Conservation (phyloP, 768 basidiomycete species). For the Tylopilus plumbeoviolaceoides region DNA sequence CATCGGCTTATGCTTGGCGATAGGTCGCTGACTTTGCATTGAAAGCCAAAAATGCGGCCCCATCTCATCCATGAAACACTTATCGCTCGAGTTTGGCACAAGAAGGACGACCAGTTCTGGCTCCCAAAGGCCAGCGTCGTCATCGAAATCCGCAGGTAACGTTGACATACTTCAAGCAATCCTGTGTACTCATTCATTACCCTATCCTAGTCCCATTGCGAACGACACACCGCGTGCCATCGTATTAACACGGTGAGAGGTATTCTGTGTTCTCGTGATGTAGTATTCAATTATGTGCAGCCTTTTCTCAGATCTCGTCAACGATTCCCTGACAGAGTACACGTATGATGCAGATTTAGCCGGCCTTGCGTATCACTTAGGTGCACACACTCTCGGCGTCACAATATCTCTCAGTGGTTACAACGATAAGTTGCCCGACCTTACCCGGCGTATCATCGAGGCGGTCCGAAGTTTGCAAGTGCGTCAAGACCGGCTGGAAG, state of each 20-base stretch:
- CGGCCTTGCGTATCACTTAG: slow-evolving; percentile 72
- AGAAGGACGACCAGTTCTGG: slow-evolving; percentile 97
- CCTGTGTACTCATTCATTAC: background rate
- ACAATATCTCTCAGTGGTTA: slow-evolving; percentile 74
- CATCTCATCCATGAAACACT: slow-evolving; percentile 69
- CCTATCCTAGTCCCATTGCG: slow-evolving; percentile 45
- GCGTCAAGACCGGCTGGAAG: slow-evolving; percentile 64
- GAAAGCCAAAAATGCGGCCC: slow-evolving; percentile 71
- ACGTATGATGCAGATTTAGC: slow-evolving; percentile 92
- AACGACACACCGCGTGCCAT: slow-evolving; percentile 62
- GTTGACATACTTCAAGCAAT: background rate
- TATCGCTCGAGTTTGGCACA: slow-evolving; percentile 83
- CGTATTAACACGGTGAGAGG: slow-evolving; percentile 64
- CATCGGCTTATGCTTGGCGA: background rate
- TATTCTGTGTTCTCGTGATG: background rate
- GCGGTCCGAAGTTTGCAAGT: slow-evolving; percentile 62
- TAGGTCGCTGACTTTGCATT: slow-evolving; percentile 1
- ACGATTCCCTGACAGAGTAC: slow-evolving; percentile 86
- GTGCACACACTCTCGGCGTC: slow-evolving; percentile 60
- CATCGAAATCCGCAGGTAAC: slow-evolving; percentile 72
- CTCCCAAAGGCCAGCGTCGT: slow-evolving; percentile 81
- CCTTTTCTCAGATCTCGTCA: slow-evolving; percentile 79
- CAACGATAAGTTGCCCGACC: slow-evolving; percentile 82
- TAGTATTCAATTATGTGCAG: slow-evolving; percentile 32
- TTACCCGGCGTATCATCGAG: slow-evolving; percentile 68